A percentile compares a stretch with the other conserved stretches of the same genome.
Evolutionary conservation across 2,329 filamentous ascomycete species (phyloP).

Genomic region (Sclerotinia borealis): DNA sequence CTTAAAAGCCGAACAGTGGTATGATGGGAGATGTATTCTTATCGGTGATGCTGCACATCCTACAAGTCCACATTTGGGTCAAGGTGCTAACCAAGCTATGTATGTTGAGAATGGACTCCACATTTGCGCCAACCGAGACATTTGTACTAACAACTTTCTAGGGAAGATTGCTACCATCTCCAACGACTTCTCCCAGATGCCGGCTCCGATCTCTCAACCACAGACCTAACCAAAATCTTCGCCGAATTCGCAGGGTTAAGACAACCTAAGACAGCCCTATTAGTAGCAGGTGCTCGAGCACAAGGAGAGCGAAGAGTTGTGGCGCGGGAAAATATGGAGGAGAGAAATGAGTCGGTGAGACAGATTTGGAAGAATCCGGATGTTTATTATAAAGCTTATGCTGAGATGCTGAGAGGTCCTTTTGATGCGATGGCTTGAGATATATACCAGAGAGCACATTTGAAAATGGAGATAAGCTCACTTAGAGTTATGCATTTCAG

Average conservation of each 20-base stretch:
- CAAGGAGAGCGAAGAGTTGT: constrained; percentile 11
- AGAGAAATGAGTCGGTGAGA: constrained; percentile 7
- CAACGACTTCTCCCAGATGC: neutral
- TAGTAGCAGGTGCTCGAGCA: constrained; percentile 10
- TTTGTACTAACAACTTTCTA: neutral
- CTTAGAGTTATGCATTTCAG: too few species aligned
- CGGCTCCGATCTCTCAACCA: neutral
- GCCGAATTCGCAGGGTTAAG: neutral
- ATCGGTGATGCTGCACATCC: constrained; percentile 51
- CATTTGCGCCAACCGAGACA: too few species aligned
- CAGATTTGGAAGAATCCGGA: neutral
- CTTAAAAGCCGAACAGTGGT: constrained; percentile 19
- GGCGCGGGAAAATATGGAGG: neutral
- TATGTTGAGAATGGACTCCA: neutral
- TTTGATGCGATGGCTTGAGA: neutral
- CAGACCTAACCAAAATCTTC: neutral
- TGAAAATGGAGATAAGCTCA: too few species aligned
- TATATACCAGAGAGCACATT: neutral
- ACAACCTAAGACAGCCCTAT: constrained; percentile 7
- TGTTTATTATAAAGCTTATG: neutral
- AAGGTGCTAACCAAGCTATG: constrained; percentile 18
- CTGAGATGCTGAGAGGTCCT: neutral
- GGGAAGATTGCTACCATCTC: constrained; percentile 9
- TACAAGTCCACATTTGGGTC: constrained; percentile 18
- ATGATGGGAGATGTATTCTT: constrained; percentile 39